Percentiles rank a stretch among this genome's conserved stretches.
Evolutionary conservation across 2,329 filamentous ascomycete species (phyloP).

Genomic region (Penicillium italicum): DNA sequence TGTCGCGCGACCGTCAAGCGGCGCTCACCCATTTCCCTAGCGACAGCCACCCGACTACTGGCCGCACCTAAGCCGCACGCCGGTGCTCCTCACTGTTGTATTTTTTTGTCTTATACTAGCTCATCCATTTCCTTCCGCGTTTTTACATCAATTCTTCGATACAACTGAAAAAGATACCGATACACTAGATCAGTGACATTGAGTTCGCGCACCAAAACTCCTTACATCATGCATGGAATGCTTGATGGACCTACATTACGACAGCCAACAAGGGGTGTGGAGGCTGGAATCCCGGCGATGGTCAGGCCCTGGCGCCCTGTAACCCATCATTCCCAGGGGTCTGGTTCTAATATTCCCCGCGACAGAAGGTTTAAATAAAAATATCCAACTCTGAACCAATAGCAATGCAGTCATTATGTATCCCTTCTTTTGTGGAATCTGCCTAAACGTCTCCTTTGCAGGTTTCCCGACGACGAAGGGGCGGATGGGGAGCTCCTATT

Average conservation of each 20-base stretch:
- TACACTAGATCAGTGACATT: not conserved
- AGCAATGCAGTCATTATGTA: not conserved
- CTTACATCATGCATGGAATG: conserved; percentile 4
- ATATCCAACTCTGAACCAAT: not conserved
- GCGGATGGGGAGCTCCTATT: not conserved
- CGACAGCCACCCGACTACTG: too few relatives aligned
- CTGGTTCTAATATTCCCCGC: not conserved
- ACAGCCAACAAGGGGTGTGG: conserved; percentile 2
- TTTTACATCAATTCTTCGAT: not conserved
- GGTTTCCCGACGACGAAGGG: not conserved
- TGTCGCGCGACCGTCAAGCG: too few relatives aligned
- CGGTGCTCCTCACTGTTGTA: too few relatives aligned
- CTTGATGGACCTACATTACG: not conserved
- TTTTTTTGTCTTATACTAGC: too few relatives aligned
- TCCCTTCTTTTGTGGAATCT: conserved; percentile 7
- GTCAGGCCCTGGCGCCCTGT: not conserved
- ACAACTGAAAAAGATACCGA: not conserved
- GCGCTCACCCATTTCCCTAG: too few relatives aligned
- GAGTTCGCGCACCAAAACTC: not conserved
- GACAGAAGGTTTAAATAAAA: not conserved
- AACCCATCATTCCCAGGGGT: conserved; percentile 5
- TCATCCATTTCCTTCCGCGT: not conserved
- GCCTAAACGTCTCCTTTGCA: not conserved
- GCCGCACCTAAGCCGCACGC: too few relatives aligned
- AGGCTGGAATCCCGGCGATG: not conserved